Conservation (phyloP, 2,329 filamentous ascomycete genomes). For the Sordariomycetes sp. region DNA sequence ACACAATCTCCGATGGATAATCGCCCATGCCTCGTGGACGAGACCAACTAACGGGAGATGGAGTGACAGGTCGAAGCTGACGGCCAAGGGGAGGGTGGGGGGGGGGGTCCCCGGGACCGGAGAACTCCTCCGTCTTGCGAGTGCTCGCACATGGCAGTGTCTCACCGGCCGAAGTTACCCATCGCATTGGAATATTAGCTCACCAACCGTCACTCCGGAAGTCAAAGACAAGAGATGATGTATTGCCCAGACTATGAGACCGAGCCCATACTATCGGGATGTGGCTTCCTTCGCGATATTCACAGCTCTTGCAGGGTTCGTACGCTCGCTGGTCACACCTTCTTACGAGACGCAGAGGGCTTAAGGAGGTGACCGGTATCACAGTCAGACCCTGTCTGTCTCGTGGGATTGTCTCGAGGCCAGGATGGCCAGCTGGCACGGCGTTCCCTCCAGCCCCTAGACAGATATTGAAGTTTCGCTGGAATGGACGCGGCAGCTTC, state of each 20-base stretch:
- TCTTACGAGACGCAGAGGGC: neutral
- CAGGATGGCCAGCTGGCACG: neutral
- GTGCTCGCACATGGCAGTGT: neutral
- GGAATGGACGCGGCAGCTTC: neutral
- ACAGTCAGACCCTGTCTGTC: neutral
- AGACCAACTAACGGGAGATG: neutral
- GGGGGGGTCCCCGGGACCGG: neutral
- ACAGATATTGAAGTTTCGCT: neutral
- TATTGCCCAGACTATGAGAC: neutral
- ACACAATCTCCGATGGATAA: neutral
- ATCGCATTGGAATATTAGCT: neutral
- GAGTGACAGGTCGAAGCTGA: too few relatives aligned
- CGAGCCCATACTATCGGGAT: neutral
- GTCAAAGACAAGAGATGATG: neutral
- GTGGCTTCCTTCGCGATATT: neutral
- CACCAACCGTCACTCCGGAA: neutral
- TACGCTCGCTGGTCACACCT: neutral
- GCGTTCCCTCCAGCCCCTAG: neutral
- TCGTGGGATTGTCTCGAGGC: neutral
- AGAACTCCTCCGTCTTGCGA: neutral
- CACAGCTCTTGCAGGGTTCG: neutral
- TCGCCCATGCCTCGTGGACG: neutral
- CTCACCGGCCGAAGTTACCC: neutral
- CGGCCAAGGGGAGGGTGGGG: neutral
- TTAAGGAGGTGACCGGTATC: neutral